These are phyloP conservation scores for Penicillium sp. DNA, from an alignment of 2,329 filamentous ascomycete genomes.

Conservation along the genomic window DNA sequence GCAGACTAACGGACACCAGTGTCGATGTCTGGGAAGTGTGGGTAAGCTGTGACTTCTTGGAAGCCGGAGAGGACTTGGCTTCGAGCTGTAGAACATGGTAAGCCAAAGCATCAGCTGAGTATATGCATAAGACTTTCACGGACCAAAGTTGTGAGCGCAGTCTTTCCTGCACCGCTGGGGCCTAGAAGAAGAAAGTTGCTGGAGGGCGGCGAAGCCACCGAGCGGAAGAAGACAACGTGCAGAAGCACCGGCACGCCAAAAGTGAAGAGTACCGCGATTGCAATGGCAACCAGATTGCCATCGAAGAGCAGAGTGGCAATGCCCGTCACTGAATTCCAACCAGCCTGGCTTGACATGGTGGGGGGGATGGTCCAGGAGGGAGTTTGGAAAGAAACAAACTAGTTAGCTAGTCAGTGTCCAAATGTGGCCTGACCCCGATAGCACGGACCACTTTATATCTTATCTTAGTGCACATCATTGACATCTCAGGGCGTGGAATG, in stretches of 20 bases:
- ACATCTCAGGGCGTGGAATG: constrained; percentile 12
- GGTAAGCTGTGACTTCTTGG: constrained; percentile 43
- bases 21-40: constrained; percentile 63
- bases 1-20: constrained; percentile 56
- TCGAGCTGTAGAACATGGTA: constrained; percentile 38
- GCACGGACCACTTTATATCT: constrained; percentile 20
- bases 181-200: constrained; percentile 78
- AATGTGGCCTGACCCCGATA: constrained; percentile 9
- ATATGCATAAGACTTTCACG: not conserved
- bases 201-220: constrained; percentile 59
- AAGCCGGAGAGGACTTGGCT: constrained; percentile 41
- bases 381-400: constrained; percentile 2
- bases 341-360: constrained; percentile 31
- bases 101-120: not conserved
- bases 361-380: constrained; percentile 5
- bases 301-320: constrained; percentile 45
- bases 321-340: constrained; percentile 39
- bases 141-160: constrained; percentile 76
- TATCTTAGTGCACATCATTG: constrained; percentile 12
- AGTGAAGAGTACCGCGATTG: constrained; percentile 67
- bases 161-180: constrained; percentile 82
- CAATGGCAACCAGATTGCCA: constrained; percentile 50
- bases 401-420: no score
- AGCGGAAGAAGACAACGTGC: constrained; percentile 69
- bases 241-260: constrained; percentile 72